A percentile compares a stretch with the other conserved stretches of the same genome.
These are phyloP conservation scores for Leccinum obscurum DNA, from an alignment of 768 basidiomycete genomes.

Conservation along the genomic window DNA sequence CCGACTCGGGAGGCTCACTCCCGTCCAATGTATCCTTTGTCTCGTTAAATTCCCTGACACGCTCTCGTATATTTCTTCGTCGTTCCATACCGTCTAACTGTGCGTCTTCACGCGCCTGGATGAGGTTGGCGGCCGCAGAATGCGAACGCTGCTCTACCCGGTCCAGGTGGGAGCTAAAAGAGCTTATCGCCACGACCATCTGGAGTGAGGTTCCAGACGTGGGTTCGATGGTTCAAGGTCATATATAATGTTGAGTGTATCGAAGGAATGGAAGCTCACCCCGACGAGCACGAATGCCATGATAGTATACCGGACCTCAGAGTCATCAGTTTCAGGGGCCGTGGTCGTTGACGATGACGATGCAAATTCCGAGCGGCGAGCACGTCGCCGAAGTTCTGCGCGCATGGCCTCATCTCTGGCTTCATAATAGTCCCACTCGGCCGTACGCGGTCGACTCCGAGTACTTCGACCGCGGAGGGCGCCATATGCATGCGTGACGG, in stretches of 20 bases:
- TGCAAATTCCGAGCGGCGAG: constrained; percentile 23
- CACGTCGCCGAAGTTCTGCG: constrained; percentile 51
- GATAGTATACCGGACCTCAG: constrained; percentile 14
- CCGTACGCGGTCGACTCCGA: neutral
- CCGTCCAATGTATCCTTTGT: neutral
- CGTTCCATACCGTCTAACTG: constrained; percentile 54
- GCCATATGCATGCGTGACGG: constrained; percentile 66
- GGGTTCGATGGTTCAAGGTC: neutral
- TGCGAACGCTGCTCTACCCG: constrained; percentile 42
- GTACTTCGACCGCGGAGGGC: constrained; percentile 22
- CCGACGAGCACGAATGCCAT: constrained; percentile 12
- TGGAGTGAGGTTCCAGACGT: neutral
- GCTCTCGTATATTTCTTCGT: constrained; percentile 49
- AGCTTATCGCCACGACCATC: constrained; percentile 9
- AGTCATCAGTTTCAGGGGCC: neutral
- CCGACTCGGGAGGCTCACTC: neutral
- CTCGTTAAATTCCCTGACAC: constrained; percentile 39
- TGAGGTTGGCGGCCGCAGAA: constrained; percentile 56
- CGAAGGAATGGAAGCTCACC: constrained; percentile 10
- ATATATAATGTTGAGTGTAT: neutral
- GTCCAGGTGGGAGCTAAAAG: constrained; percentile 33
- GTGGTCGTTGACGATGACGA: constrained; percentile 28
- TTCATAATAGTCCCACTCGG: constrained; percentile 5
- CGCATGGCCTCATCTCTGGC: constrained; percentile 43
- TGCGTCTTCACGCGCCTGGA: constrained; percentile 59